These are phyloP conservation scores for Glycine soja DNA, from an alignment of 306 rosid species.

Conservation along the genomic window DNA sequence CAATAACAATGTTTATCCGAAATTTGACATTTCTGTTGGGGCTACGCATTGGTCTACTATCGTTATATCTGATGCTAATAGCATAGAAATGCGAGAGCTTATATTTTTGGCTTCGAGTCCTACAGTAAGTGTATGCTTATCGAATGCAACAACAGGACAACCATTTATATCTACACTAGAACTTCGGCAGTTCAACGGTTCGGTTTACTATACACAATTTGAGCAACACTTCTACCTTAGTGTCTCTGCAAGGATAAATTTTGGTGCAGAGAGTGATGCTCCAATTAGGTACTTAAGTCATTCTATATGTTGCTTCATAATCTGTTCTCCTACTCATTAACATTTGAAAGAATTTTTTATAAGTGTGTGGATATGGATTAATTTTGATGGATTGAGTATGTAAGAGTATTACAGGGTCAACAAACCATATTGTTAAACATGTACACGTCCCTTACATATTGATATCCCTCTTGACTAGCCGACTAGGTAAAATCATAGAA, in stretches of 20 bases:
- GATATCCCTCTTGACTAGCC: background rate
- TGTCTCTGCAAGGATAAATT: constrained; percentile 97
- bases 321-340: constrained; percentile 11
- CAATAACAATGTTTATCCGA: constrained; percentile 83
- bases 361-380: background rate
- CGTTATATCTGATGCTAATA: constrained; percentile 84
- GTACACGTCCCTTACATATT: background rate
- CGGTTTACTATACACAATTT: constrained; percentile 67
- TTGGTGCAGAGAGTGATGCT: constrained; percentile 85
- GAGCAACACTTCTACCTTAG: constrained; percentile 84
- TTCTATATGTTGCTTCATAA: constrained; percentile 32
- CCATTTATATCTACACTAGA: constrained; percentile 97
- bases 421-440: constrained; percentile 5
- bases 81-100: constrained; percentile 73
- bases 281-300: constrained; percentile 67
- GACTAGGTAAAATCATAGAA: too few relatives aligned
- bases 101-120: constrained; percentile 86
- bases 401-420: background rate
- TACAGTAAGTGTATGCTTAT: constrained; percentile 77
- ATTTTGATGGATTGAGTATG: background rate
- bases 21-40: constrained; percentile 90
- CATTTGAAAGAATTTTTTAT: background rate
- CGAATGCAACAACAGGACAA: constrained; percentile 96
- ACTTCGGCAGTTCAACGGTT: constrained; percentile 95
- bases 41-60: constrained; percentile 93